A percentile compares a stretch with the other conserved stretches of the same genome.
Conservation (phyloP, 2,329 filamentous ascomycete genomes). For the Exophiala aquamarina region DNA sequence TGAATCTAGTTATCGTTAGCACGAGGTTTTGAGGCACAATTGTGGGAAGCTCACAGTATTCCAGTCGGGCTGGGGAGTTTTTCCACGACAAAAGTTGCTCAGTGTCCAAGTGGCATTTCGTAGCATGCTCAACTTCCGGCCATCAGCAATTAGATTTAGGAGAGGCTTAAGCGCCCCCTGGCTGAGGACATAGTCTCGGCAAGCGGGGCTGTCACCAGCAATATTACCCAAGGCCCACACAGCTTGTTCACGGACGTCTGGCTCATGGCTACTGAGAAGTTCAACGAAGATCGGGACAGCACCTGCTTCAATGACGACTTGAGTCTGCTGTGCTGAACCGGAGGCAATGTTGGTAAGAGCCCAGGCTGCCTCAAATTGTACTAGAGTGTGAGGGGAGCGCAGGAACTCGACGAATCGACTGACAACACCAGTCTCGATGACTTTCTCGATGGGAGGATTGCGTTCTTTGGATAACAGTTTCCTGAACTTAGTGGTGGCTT, state of each 20-base stretch:
- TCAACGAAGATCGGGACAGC: slow-evolving; percentile 99
- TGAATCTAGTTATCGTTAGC: slow-evolving; percentile 65
- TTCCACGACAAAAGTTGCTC: slow-evolving; percentile 99
- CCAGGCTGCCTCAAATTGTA: slow-evolving; percentile 99
- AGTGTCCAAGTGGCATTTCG: slow-evolving; percentile 98
- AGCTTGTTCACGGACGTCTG: slow-evolving; percentile 95
- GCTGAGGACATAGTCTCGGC: slow-evolving; percentile 92
- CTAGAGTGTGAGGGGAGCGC: slow-evolving; percentile 92
- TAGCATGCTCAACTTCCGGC: slow-evolving; percentile 98
- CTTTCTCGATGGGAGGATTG: slow-evolving; percentile 97
- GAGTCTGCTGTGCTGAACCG: slow-evolving; percentile 93
- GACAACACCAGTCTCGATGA: slow-evolving; percentile 98
- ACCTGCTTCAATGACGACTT: slow-evolving; percentile 97
- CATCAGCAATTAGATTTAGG: slow-evolving; percentile 86
- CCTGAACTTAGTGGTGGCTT: slow-evolving; percentile 96
- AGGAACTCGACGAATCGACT: slow-evolving; percentile 98
- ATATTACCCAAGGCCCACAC: slow-evolving; percentile 99
- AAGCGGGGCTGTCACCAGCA: slow-evolving; percentile 95
- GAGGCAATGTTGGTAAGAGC: slow-evolving; percentile 99
- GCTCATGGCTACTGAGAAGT: slow-evolving; percentile 90
- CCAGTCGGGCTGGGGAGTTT: slow-evolving; percentile 98
- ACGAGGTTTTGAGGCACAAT: slow-evolving; percentile 24
- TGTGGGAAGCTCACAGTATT: slow-evolving; percentile 67
- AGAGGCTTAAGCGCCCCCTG: slow-evolving; percentile 89
- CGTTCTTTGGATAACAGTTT: slow-evolving; percentile 98